Percentiles rank a stretch among this genome's conserved stretches.
phyloP scores from a whole-genome alignment of 208 protist species.

The Acanthamoeba royreba region DNA sequence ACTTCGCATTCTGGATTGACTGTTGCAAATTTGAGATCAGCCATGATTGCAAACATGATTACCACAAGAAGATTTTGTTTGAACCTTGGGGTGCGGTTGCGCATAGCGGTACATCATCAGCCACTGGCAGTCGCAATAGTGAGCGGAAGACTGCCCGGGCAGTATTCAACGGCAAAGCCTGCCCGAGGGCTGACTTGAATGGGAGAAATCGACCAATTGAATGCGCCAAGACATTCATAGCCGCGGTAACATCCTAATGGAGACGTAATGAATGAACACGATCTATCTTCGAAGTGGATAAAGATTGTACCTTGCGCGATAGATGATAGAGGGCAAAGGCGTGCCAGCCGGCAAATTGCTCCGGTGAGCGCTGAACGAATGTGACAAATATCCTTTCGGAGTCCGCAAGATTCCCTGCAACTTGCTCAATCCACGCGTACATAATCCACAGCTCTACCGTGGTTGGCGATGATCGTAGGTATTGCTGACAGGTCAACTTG shows the following conservation, averaged over 20 bases:
- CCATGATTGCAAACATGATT: not conserved
- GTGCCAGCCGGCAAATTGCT: not conserved
- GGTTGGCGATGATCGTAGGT: not conserved
- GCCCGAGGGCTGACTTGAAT: not conserved
- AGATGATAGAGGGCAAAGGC: not conserved
- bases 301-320: not conserved
- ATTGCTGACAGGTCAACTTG: not conserved
- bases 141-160: not conserved
- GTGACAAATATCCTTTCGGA: not conserved
- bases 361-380: not conserved
- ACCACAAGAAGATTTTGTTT: too few species aligned
- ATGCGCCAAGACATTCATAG: not conserved
- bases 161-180: not conserved
- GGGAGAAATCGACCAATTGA: not conserved
- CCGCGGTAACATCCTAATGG: not conserved
- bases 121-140: not conserved
- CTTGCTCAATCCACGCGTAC: conserved; percentile 7
- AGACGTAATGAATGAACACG: not conserved
- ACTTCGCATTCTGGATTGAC: not conserved
- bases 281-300: not conserved
- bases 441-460: not conserved
- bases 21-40: not conserved
- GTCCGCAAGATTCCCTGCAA: not conserved
- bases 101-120: not conserved
- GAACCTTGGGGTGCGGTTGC: not conserved